phyloP scores from a whole-genome alignment of 2,329 filamentous ascomycete species.

The Pestalotiopsis fici region DNA sequence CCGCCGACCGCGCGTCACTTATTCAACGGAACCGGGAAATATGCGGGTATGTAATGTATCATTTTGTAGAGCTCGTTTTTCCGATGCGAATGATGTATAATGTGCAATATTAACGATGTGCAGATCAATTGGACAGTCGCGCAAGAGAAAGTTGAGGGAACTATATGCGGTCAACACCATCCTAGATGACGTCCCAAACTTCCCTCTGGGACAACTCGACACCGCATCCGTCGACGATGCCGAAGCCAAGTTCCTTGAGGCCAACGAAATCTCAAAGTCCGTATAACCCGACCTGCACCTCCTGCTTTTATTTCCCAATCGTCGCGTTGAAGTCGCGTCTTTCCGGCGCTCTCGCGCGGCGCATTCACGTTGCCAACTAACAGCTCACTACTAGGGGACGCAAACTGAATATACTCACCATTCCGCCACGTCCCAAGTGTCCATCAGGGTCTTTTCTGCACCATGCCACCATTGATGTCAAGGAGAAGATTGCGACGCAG shows the following conservation, averaged over 20 bases:
- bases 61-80: slow-evolving; percentile 49
- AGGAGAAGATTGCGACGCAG: slow-evolving; percentile 17
- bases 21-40: slow-evolving; percentile 66
- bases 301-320: slow-evolving; percentile 18
- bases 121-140: slow-evolving; percentile 76
- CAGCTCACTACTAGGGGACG: slow-evolving; percentile 38
- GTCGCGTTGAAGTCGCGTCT: slow-evolving; percentile 15
- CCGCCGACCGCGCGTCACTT: slow-evolving; percentile 65
- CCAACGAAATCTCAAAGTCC: slow-evolving; percentile 62
- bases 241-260: slow-evolving; percentile 58
- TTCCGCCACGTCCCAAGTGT: slow-evolving; percentile 49
- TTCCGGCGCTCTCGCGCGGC: not conserved
- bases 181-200: slow-evolving; percentile 60
- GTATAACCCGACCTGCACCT: slow-evolving; percentile 29
- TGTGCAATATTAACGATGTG: slow-evolving; percentile 43
- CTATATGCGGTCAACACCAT: slow-evolving; percentile 80
- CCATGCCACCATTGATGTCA: slow-evolving; percentile 4
- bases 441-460: slow-evolving; percentile 39
- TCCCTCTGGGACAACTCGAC: slow-evolving; percentile 58
- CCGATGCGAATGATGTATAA: slow-evolving; percentile 47
- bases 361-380: slow-evolving; percentile 19
- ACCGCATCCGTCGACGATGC: slow-evolving; percentile 51
- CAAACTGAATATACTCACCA: slow-evolving; percentile 52
- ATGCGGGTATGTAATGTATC: slow-evolving; percentile 54
- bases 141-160: slow-evolving; percentile 89